These are phyloP conservation scores for Nicotiana tomentosiformis DNA, from an alignment of 257 asterid species.

Conservation along the genomic window DNA sequence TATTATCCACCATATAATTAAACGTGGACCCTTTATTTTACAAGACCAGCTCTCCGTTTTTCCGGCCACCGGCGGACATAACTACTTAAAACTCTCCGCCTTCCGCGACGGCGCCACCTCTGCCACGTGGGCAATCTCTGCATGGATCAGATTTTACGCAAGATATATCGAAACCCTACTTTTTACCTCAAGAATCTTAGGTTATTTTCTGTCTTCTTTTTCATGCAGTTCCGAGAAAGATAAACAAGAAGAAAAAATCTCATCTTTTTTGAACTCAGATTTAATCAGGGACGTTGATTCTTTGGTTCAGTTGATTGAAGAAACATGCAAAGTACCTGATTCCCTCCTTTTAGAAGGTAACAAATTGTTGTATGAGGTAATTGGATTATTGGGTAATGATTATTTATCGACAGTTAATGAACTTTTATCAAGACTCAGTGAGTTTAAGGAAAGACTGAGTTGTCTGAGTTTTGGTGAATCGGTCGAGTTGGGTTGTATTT, in stretches of 20 bases:
- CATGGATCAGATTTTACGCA: slow-evolving; percentile 80
- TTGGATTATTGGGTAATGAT: slow-evolving; percentile 35
- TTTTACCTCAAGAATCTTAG: slow-evolving; percentile 45
- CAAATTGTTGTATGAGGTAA: slow-evolving; percentile 34
- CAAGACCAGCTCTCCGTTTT: slow-evolving; percentile 77
- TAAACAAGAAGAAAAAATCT: slow-evolving; percentile 34
- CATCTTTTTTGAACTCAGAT: slow-evolving; percentile 40
- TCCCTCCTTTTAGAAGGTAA: slow-evolving; percentile 33
- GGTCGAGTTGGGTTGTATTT: slow-evolving; percentile 45
- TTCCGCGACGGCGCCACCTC: slow-evolving; percentile 68
- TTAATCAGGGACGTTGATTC: slow-evolving; percentile 56
- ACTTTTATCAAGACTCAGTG: slow-evolving; percentile 42
- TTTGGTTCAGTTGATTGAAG: slow-evolving; percentile 35
- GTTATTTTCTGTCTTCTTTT: slow-evolving; percentile 49
- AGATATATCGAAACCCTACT: slow-evolving; percentile 62
- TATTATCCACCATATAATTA: slow-evolving; percentile 52
- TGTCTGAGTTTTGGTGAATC: slow-evolving; percentile 57
- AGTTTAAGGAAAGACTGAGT: slow-evolving; percentile 47
- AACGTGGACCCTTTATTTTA: slow-evolving; percentile 79
- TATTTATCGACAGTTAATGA: slow-evolving; percentile 46
- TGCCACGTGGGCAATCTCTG: slow-evolving; percentile 46
- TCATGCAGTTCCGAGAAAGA: slow-evolving; percentile 21
- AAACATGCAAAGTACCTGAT: slow-evolving; percentile 49
- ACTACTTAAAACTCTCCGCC: slow-evolving; percentile 61
- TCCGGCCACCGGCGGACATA: slow-evolving; percentile 66